Evolutionary conservation across 2,329 filamentous ascomycete species (phyloP).

Genomic region (Ascomycota sp.): DNA sequence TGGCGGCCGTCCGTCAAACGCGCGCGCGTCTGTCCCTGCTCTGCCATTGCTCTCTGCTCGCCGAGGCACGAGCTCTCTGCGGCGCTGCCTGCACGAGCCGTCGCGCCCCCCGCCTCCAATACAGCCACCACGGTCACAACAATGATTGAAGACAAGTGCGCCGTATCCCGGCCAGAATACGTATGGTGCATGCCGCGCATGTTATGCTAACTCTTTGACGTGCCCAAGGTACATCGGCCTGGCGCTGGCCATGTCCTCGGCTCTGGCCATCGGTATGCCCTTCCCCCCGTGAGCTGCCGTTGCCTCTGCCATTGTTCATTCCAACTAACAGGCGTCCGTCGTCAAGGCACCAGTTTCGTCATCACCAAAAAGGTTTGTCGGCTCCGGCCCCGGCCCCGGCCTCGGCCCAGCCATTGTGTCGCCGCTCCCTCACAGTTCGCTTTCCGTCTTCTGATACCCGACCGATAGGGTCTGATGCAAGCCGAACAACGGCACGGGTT

Average conservation of each 20-base stretch:
- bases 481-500: slow-evolving; percentile 85
- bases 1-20: no score
- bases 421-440: neutral
- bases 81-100: slow-evolving; percentile 5
- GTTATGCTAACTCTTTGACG: slow-evolving; percentile 4
- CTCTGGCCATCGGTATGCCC: slow-evolving; percentile 51
- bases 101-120: slow-evolving; percentile 3
- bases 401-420: neutral
- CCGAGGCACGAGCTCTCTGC: neutral
- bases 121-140: neutral
- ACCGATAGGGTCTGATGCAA: slow-evolving; percentile 62
- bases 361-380: slow-evolving; percentile 82
- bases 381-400: neutral
- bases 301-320: slow-evolving; percentile 4
- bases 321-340: slow-evolving; percentile 1
- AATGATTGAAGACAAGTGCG: slow-evolving; percentile 20
- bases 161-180: slow-evolving; percentile 1
- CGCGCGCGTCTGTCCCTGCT: neutral
- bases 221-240: slow-evolving; percentile 50
- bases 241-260: slow-evolving; percentile 53
- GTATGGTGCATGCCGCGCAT: neutral
- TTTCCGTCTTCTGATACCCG: neutral
- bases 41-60: neutral
- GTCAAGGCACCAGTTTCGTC: slow-evolving; percentile 77
- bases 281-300: neutral